These are phyloP conservation scores for Pharus latifolius DNA, from an alignment of 176 grass and related monocot species.

Conservation along the genomic window DNA sequence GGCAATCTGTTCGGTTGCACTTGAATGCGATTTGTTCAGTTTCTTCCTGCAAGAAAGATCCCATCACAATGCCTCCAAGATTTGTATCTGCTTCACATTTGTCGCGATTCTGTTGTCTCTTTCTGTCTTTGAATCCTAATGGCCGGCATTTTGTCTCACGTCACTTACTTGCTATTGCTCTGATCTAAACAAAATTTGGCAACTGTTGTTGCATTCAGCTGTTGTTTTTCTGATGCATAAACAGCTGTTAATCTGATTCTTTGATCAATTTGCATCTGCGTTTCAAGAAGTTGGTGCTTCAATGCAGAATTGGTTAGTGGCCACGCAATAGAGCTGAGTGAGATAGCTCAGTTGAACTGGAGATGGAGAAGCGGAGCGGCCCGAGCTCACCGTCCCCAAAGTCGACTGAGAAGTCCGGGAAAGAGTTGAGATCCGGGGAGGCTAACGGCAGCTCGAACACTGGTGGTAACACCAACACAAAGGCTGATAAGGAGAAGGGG, in stretches of 20 bases:
- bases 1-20: too few relatives aligned
- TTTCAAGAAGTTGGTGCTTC: conserved; percentile 12
- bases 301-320: neutral
- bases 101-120: conserved; percentile 11
- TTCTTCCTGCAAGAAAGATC: neutral
- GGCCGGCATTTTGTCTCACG: conserved; percentile 34
- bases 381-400: conserved; percentile 73
- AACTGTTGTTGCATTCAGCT: neutral
- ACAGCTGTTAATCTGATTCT: neutral
- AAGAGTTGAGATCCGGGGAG: conserved; percentile 68
- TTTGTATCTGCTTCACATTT: conserved; percentile 24
- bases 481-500: conserved; percentile 86
- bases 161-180: neutral
- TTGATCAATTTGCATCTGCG: neutral
- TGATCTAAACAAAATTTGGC: conserved; percentile 16
- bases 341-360: conserved; percentile 9
- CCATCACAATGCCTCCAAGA: conserved; percentile 1
- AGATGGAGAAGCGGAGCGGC: conserved; percentile 49
- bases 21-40: neutral
- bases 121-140: conserved; percentile 27
- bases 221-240: conserved; percentile 5
- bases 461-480: conserved; percentile 26
- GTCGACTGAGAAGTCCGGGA: conserved; percentile 58
- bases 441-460: conserved; percentile 42
- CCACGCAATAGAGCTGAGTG: neutral